Evolutionary conservation across 2,329 filamentous ascomycete species (phyloP).

Genomic region (Polychaeton citri): DNA sequence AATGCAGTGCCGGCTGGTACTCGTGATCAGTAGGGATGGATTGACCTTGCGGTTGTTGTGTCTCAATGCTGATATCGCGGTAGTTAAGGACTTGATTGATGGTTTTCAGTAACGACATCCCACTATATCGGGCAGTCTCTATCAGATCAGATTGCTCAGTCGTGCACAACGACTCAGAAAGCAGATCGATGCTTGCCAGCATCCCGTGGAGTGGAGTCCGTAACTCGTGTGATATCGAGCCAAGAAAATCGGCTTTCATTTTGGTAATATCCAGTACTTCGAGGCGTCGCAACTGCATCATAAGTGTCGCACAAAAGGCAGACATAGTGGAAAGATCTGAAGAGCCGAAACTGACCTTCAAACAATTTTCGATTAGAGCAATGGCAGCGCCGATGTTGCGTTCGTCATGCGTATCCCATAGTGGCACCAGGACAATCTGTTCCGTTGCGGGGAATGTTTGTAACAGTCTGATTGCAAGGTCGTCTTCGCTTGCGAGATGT

Average conservation of each 20-base stretch:
- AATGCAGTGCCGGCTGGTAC: too few species aligned
- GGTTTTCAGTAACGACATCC: conserved; percentile 26
- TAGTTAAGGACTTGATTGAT: conserved; percentile 30
- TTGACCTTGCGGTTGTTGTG: too few species aligned
- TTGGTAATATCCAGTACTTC: conserved; percentile 33
- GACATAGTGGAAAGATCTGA: conserved; percentile 8
- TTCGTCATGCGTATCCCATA: conserved; percentile 1
- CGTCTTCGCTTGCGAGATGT: neutral
- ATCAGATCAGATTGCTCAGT: conserved; percentile 17
- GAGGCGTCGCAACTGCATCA: conserved; percentile 41
- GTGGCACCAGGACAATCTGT: conserved; percentile 3
- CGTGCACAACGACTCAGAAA: conserved; percentile 30
- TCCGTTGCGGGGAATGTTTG: conserved; percentile 1
- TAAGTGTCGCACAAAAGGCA: conserved; percentile 41
- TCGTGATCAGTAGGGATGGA: too few species aligned
- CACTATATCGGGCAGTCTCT: conserved; percentile 25
- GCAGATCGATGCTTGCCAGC: conserved; percentile 24
- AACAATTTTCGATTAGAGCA: neutral
- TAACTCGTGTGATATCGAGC: conserved; percentile 4
- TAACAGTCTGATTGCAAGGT: neutral
- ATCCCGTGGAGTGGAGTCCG: conserved; percentile 15
- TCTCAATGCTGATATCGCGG: conserved; percentile 24
- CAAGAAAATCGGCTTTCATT: conserved; percentile 27
- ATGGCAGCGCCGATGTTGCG: neutral
- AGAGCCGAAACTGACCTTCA: neutral